These are phyloP conservation scores for Pythium folliculosum DNA, from an alignment of 352 stramenopile genomes.

Conservation along the genomic window DNA sequence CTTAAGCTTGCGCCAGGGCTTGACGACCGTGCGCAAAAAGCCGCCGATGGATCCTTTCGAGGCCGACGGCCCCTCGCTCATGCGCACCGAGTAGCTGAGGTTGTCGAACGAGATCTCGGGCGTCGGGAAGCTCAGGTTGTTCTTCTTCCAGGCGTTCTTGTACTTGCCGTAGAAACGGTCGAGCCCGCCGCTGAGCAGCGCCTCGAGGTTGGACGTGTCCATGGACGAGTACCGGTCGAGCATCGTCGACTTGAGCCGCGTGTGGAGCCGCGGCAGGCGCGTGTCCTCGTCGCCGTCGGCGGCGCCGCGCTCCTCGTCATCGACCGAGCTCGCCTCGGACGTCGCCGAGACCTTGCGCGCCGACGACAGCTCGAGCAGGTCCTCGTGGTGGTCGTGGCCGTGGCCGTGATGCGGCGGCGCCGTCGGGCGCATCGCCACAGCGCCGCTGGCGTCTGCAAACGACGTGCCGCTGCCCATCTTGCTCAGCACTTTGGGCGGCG, in stretches of 20 bases:
- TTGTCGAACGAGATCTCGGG: conserved; percentile 64
- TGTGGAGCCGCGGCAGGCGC: conserved; percentile 13
- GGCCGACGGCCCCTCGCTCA: conserved; percentile 27
- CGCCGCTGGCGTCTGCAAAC: conserved; percentile 17
- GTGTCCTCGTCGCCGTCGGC: conserved; percentile 5
- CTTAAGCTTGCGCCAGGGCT: conserved; percentile 35
- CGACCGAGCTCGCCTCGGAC: conserved; percentile 19
- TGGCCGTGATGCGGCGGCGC: not conserved
- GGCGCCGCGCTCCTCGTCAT: conserved; percentile 4
- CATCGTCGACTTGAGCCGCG: conserved; percentile 24
- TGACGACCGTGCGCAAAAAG: conserved; percentile 21
- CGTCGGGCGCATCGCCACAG: conserved; percentile 9
- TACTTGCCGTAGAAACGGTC: conserved; percentile 54
- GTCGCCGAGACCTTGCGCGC: conserved; percentile 20
- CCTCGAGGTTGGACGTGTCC: conserved; percentile 49
- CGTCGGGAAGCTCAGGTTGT: conserved; percentile 59
- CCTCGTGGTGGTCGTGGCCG: not conserved
- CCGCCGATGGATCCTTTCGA: conserved; percentile 24
- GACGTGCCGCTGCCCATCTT: conserved; percentile 12
- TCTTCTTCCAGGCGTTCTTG: conserved; percentile 42
- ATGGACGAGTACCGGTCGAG: conserved; percentile 43
- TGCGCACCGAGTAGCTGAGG: conserved; percentile 44
- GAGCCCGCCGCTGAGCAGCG: conserved; percentile 56
- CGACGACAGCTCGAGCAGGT: conserved; percentile 19
- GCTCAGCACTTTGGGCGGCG: conserved; percentile 2